Evolutionary conservation across 2,329 filamentous ascomycete species (phyloP), one percentile per base, ranked within the genome.

Genomic region (Ophiosphaerella narmari): DNA sequence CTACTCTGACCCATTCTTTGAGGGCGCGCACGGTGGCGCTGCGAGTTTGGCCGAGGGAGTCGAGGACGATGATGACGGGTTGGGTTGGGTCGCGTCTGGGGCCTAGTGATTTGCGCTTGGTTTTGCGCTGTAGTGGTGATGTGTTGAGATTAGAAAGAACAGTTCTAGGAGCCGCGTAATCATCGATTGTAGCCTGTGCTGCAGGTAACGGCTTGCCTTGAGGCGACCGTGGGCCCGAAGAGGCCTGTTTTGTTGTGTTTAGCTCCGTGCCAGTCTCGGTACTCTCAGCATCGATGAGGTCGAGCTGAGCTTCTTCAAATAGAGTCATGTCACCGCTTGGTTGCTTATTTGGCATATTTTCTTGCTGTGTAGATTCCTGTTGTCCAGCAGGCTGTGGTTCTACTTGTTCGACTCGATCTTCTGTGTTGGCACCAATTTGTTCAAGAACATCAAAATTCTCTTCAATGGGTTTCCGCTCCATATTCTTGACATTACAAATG

Each of bases 401-500:
- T 21, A 46, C 11, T 11, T 32, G 5, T 12, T 21, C 34, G 14
- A 24, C 37, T 5, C 24, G 37, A n/a, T 33, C 31, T 12, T 23
- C 7, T 26, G 29, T 24, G 12, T 35, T 29, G 34, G 12, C 6
- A 3, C 24, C 11, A 8, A 23, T 26, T 26, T 36, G 26, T 35
- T n/a, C 39, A 14, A 32, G 29, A 32, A 34, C 36, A 1, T 55
- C 52, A 23, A 55, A 43, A 12, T 59, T 38, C 35, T 52, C 53
- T 12, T 54, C 24, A 14, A 64, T 51, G 6, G 58, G 55, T 31
- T 67, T 71, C 31, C 75, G 70, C 26, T 63, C 59, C n/a, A 94
- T 78, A 43, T 81, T 86, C 3, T 85, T 82, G 2, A 93, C 81
- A 65, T 99, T 96, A 81, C 91, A 96, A 44, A 99, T 93, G 48